These are phyloP conservation scores for Sungouiozyma intestinalis DNA, from an alignment of 805 yeast species.

Conservation along the genomic window DNA sequence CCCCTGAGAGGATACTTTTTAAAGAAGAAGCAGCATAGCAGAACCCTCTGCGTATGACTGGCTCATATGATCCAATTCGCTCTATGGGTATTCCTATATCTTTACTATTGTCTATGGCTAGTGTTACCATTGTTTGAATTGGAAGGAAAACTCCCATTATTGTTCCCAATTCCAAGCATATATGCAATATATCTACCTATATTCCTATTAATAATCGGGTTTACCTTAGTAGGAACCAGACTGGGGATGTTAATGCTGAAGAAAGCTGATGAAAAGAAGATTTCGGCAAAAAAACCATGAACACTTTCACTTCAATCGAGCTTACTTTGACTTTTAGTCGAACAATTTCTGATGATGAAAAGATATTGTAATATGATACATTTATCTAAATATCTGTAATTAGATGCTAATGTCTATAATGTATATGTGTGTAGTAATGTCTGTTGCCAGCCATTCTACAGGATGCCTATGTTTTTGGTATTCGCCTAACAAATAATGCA, in stretches of 20 bases:
- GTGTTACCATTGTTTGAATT: constrained; percentile 25
- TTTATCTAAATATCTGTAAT: not conserved
- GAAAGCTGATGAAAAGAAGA: constrained; percentile 3
- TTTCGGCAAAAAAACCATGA: not conserved
- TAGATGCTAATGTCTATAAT: not conserved
- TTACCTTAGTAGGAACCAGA: constrained; percentile 21
- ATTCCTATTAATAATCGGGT: constrained; percentile 17
- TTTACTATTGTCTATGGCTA: constrained; percentile 25
- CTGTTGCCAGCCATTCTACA: too few relatives aligned
- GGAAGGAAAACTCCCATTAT: constrained; percentile 3
- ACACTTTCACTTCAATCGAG: not conserved
- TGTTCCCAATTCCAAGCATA: constrained; percentile 24
- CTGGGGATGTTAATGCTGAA: constrained; percentile 14
- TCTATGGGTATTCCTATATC: constrained; percentile 11
- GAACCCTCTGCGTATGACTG: not conserved
- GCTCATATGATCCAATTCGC: constrained; percentile 19
- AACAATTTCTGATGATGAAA: too few relatives aligned
- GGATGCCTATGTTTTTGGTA: too few relatives aligned
- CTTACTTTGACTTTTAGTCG: not conserved
- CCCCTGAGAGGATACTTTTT: too few relatives aligned
- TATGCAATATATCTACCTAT: constrained; percentile 26
- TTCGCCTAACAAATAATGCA: not conserved
- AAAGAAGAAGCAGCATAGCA: too few relatives aligned
- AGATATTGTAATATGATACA: too few relatives aligned
- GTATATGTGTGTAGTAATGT: not conserved